Base-by-base conservation (phyloP, 257 asterid genomes). In the Leptodermis oblonga region DNA sequence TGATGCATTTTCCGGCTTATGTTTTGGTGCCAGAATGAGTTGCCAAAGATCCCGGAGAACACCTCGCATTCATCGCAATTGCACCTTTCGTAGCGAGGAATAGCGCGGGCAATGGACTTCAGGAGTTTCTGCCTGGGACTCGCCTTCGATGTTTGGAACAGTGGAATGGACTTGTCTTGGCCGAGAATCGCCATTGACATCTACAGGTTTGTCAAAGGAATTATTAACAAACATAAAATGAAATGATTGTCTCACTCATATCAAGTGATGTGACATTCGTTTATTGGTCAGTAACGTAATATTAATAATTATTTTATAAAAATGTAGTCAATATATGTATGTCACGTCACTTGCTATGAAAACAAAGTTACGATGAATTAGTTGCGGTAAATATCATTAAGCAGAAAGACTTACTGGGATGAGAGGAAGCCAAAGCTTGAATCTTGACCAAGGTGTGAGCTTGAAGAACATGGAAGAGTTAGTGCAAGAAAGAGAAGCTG, bases 401-500 rank as follows among this genome's bases (percentile, higher is more conserved):
- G n/a, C n/a, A n/a, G n/a, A n/a, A 48, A 13, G 4, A 25, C 83
- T 85, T 79, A 83, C 88, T 12, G 85, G 86, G 48, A 81, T 31
- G 51, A 86, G 86, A 25, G 86, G 88, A 33, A 83, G 88, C 91
- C 86, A 77, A 82, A 86, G 76, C 71, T 86, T 86, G 79, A 86
- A n/a, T 8, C 4, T 68, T 4, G 88, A 79, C 25, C 74, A 81
- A 33, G 80, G 30, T 4, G 83, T 83, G 71, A 86, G 74, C 60
- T 83, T 83, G 39, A 78, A 86, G 26, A 79, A 86, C 88, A 86
- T 83, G 22, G 86, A 83, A 36, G 88, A 83, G 74, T 77, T 86
- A 53, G 85, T 81, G 55, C 88, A 86, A 23, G 87, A 79, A 36
- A 86, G 46, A 7, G 91, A 86, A 63, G 88, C 85, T 58, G 81